phyloP scores from a whole-genome alignment of 495 filamentous ascomycete species.

The Tuber umbilicatum region DNA sequence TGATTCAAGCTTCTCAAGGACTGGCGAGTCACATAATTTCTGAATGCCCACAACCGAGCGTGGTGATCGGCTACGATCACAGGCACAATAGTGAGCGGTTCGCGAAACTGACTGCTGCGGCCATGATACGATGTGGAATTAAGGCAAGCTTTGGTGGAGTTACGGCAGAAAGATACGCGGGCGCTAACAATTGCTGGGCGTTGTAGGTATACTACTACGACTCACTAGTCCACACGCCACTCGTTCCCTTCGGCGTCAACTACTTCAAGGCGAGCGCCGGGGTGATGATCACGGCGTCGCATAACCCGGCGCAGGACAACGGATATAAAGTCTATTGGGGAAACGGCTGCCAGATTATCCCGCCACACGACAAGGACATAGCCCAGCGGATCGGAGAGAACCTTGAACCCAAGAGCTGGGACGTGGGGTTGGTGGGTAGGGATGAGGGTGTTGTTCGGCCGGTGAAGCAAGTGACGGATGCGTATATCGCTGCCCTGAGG shows the following conservation, averaged over 20 bases:
- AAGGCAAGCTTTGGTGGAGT: slow-evolving; percentile 32
- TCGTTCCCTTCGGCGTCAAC: slow-evolving; percentile 62
- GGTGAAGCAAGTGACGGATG: slow-evolving; percentile 45
- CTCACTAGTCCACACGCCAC: slow-evolving; percentile 54
- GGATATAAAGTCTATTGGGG: slow-evolving; percentile 69
- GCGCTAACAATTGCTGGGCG: neutral
- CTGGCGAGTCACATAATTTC: slow-evolving; percentile 56
- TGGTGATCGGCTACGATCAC: slow-evolving; percentile 62
- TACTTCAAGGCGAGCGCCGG: slow-evolving; percentile 56
- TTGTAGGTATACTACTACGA: slow-evolving; percentile 55
- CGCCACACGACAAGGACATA: slow-evolving; percentile 59
- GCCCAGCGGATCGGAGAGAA: slow-evolving; percentile 55
- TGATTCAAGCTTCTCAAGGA: slow-evolving; percentile 68
- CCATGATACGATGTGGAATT: slow-evolving; percentile 57
- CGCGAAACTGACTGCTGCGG: slow-evolving; percentile 58
- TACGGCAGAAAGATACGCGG: neutral
- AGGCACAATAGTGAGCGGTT: slow-evolving; percentile 62
- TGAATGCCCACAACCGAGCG: slow-evolving; percentile 42
- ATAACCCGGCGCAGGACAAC: slow-evolving; percentile 63
- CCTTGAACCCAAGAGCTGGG: slow-evolving; percentile 52
- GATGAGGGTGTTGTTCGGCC: slow-evolving; percentile 45
- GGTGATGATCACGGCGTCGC: slow-evolving; percentile 62
- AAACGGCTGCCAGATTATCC: slow-evolving; percentile 65
- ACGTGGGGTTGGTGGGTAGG: slow-evolving; percentile 44
- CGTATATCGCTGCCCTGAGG: slow-evolving; percentile 47